Conservation (phyloP, 2,329 filamentous ascomycete species). For the Ceratocystis eucalypticola region DNA sequence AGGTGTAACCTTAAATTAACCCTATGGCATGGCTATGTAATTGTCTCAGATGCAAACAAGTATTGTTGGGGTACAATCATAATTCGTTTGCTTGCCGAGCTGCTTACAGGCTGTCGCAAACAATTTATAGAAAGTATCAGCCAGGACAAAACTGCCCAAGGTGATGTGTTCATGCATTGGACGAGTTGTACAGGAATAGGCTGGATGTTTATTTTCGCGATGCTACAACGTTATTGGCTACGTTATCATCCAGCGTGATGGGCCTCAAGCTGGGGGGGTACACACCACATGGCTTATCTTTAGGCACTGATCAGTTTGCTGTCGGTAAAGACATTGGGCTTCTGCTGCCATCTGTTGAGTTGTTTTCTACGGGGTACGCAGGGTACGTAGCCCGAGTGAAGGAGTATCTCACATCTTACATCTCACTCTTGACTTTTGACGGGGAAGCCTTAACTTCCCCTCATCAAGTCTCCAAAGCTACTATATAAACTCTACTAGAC, state of each 20-base stretch:
- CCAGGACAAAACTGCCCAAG: not conserved
- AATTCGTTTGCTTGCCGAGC: too few relatives aligned
- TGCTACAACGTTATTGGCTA: not conserved
- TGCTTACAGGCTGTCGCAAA: too few relatives aligned
- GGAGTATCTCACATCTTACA: not conserved
- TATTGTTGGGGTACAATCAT: too few relatives aligned
- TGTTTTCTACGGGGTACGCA: not conserved
- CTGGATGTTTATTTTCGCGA: not conserved
- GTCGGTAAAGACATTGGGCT: not conserved
- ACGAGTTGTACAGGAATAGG: not conserved
- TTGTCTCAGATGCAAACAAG: too few relatives aligned
- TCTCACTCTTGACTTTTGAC: not conserved
- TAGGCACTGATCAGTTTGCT: not conserved
- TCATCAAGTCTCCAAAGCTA: not conserved
- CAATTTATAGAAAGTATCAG: not conserved
- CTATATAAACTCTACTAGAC: not conserved
- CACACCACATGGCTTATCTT: not conserved
- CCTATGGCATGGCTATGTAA: not conserved
- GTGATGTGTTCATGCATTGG: not conserved
- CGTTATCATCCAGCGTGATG: not conserved
- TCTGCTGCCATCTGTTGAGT: not conserved
- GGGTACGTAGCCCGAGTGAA: too few relatives aligned
- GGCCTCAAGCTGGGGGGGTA: not conserved
- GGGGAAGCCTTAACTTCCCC: not conserved
- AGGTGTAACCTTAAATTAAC: constrained; percentile 1